A percentile compares a stretch with the other conserved stretches of the same genome.
These are phyloP conservation scores for Perkinsus chesapeaki DNA, from an alignment of 169 alveolate species.

Conservation along the genomic window DNA sequence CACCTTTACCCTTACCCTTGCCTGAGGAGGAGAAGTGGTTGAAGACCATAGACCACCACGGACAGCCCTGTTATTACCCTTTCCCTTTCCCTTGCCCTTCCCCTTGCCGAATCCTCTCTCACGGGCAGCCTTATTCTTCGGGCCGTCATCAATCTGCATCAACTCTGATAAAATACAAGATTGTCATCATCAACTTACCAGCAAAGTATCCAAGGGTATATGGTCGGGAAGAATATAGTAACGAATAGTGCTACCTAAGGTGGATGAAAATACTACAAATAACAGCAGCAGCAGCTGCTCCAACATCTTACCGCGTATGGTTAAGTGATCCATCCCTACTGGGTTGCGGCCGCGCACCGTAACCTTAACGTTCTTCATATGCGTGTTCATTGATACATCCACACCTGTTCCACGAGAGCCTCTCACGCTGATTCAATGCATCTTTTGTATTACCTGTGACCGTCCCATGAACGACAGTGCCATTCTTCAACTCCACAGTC, in stretches of 20 bases:
- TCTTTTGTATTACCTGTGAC: background rate
- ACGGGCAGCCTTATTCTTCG: background rate
- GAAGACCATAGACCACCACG: background rate
- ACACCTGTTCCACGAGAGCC: constrained; percentile 64
- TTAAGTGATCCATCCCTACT: constrained; percentile 78
- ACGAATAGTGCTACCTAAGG: constrained; percentile 85
- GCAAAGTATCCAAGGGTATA: constrained; percentile 83
- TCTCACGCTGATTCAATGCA: background rate
- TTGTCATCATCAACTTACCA: constrained; percentile 86
- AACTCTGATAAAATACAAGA: background rate
- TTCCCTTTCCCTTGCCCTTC: background rate
- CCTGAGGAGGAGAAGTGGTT: background rate
- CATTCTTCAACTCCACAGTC: constrained; percentile 94
- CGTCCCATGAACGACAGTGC: constrained; percentile 38
- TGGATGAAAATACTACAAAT: constrained; percentile 29
- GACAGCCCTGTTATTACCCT: background rate
- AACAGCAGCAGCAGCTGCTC: constrained; percentile 18
- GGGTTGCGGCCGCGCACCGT: constrained; percentile 88
- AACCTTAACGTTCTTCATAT: constrained; percentile 90
- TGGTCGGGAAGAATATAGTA: constrained; percentile 91
- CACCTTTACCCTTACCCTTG: background rate
- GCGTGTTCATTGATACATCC: constrained; percentile 97
- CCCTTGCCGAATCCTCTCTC: background rate
- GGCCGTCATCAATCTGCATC: background rate
- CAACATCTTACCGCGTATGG: constrained; percentile 73